phyloP scores from a whole-genome alignment of 2,329 filamentous ascomycete species.

The Aspergillus unguis region DNA sequence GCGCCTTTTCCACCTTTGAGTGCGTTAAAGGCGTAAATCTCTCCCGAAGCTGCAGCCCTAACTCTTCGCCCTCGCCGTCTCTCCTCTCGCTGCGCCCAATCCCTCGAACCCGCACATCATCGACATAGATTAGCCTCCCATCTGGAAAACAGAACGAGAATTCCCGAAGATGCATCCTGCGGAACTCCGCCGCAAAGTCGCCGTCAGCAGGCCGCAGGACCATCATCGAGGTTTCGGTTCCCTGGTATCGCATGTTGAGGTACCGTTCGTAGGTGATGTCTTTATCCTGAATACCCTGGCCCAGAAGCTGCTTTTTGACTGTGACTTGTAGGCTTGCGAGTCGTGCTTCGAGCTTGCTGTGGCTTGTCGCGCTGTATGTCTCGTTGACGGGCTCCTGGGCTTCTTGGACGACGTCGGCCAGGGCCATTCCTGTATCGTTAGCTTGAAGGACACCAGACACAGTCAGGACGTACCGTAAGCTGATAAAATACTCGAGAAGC shows the following conservation, averaged over 20 bases:
- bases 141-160: slow-evolving; percentile 73
- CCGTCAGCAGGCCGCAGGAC: slow-evolving; percentile 63
- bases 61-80: slow-evolving; percentile 64
- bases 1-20: slow-evolving; percentile 53
- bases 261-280: slow-evolving; percentile 42
- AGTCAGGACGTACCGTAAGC: slow-evolving; percentile 62
- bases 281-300: slow-evolving; percentile 21
- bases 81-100: slow-evolving; percentile 63
- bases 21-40: slow-evolving; percentile 28
- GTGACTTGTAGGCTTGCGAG: slow-evolving; percentile 58
- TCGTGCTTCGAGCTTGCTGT: slow-evolving; percentile 53
- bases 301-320: slow-evolving; percentile 60
- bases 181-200: slow-evolving; percentile 78
- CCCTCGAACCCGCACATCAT: slow-evolving; percentile 82
- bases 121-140: slow-evolving; percentile 80
- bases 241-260: slow-evolving; percentile 50
- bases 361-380: slow-evolving; percentile 10
- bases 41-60: slow-evolving; percentile 57
- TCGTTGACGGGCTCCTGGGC: slow-evolving; percentile 54
- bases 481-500: slow-evolving; percentile 86
- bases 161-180: slow-evolving; percentile 82
- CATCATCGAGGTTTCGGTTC: slow-evolving; percentile 50
- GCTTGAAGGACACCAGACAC: not conserved
- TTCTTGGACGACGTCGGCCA: slow-evolving; percentile 91
- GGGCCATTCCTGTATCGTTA: slow-evolving; percentile 57